phyloP scores from a whole-genome alignment of 257 asterid species.

The Ballota nigra region DNA sequence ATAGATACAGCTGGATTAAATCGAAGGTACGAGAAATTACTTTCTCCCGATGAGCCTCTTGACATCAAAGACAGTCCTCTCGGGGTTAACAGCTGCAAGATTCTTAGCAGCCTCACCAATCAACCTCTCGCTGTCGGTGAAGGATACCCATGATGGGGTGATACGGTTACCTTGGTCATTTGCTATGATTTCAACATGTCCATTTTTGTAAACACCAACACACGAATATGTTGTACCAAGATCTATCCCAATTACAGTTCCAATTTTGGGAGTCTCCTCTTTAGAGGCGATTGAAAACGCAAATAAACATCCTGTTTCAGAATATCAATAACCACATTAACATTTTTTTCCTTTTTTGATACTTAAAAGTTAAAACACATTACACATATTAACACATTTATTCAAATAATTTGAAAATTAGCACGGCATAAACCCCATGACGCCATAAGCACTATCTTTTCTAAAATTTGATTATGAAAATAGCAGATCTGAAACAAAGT shows the following conservation, averaged over 20 bases:
- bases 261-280: slow-evolving; percentile 60
- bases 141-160: slow-evolving; percentile 81
- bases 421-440: not conserved
- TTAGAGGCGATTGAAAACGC: slow-evolving; percentile 46
- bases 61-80: slow-evolving; percentile 77
- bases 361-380: too few species aligned
- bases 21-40: slow-evolving; percentile 32
- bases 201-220: slow-evolving; percentile 79
- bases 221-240: slow-evolving; percentile 80
- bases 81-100: slow-evolving; percentile 66
- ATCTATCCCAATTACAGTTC: slow-evolving; percentile 75
- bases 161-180: slow-evolving; percentile 81
- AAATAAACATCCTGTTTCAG: slow-evolving; percentile 50
- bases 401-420: not conserved
- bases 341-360: too few species aligned
- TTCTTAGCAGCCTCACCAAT: slow-evolving; percentile 85
- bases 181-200: slow-evolving; percentile 72
- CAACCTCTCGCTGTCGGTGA: slow-evolving; percentile 67
- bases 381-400: slow-evolving; percentile 13
- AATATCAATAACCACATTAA: slow-evolving; percentile 7
- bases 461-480: not conserved
- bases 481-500: slow-evolving; percentile 11
- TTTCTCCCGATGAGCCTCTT: slow-evolving; percentile 78
- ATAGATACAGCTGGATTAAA: not conserved
- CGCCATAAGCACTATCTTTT: not conserved